Evolutionary conservation across 2,329 filamentous ascomycete genomes (phyloP).

Genomic region (Pseudogymnoascus sp.): DNA sequence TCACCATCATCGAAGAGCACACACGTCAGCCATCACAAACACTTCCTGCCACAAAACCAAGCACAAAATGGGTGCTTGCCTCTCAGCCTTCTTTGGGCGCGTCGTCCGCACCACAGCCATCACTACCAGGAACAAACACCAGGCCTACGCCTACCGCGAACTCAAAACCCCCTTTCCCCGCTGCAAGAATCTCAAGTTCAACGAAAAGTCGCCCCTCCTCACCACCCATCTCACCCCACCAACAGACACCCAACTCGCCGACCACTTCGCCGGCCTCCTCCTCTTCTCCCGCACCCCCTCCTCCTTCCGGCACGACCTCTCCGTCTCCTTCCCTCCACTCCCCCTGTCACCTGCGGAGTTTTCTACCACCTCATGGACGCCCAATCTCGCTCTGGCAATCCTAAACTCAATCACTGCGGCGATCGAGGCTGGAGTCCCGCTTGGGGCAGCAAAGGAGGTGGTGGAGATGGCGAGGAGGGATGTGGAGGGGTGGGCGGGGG

Average conservation of each 20-base stretch:
- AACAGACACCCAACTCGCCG: neutral
- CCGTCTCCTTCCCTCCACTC: neutral
- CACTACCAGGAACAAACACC: neutral
- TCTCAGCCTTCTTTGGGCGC: neutral
- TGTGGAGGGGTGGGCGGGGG: neutral
- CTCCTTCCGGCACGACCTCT: neutral
- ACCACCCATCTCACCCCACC: neutral
- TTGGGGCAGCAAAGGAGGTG: neutral
- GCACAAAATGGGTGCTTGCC: neutral
- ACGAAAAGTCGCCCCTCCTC: neutral
- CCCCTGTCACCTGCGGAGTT: neutral
- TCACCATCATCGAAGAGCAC: neutral
- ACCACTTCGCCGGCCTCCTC: neutral
- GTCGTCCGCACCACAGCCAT: neutral
- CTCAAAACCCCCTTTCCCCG: neutral
- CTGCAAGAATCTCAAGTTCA: neutral
- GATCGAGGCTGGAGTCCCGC: neutral
- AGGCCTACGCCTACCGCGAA: neutral
- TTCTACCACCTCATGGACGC: neutral
- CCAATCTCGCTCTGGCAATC: neutral
- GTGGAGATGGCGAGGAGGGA: neutral
- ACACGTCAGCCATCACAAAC: neutral
- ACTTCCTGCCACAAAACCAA: neutral
- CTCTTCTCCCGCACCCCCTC: neutral
- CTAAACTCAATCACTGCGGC: neutral